These are phyloP conservation scores for Hypoxylon sp. DNA, from an alignment of 2,329 filamentous ascomycete genomes.

Conservation along the genomic window DNA sequence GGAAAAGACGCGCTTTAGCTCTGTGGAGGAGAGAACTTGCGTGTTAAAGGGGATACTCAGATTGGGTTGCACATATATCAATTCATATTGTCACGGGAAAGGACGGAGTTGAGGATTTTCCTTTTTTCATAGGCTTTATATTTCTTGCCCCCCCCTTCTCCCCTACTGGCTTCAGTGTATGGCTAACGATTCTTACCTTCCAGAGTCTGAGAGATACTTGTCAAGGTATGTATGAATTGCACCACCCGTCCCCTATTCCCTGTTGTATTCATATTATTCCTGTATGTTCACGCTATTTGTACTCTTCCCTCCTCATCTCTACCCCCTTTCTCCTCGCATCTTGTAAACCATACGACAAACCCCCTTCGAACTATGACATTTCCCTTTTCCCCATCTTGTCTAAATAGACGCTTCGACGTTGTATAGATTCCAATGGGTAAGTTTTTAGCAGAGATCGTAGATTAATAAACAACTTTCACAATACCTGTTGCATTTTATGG, in stretches of 20 bases:
- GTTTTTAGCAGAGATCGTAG: background rate
- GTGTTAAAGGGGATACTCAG: constrained; percentile 14
- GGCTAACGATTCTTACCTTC: constrained; percentile 36
- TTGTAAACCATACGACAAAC: background rate
- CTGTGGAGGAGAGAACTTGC: background rate
- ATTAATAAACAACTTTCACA: background rate
- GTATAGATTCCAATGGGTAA: background rate
- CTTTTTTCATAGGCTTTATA: constrained; percentile 36
- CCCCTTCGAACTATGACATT: too few species aligned
- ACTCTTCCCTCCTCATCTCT: background rate
- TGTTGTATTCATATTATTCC: background rate
- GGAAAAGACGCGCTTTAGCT: constrained; percentile 1
- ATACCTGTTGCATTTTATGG: background rate
- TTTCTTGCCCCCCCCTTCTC: constrained; percentile 22
- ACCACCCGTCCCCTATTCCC: background rate
- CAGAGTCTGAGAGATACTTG: constrained; percentile 19
- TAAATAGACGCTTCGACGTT: background rate
- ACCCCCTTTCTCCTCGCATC: background rate
- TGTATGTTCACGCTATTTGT: background rate
- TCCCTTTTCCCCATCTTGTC: background rate
- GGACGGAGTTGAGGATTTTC: constrained; percentile 37
- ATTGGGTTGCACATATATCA: constrained; percentile 40
- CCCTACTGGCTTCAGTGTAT: constrained; percentile 27
- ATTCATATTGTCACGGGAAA: constrained; percentile 29
- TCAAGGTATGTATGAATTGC: constrained; percentile 33